Base-by-base conservation (phyloP, 1,284 basidiomycete species). In the Inonotus obliquus region DNA sequence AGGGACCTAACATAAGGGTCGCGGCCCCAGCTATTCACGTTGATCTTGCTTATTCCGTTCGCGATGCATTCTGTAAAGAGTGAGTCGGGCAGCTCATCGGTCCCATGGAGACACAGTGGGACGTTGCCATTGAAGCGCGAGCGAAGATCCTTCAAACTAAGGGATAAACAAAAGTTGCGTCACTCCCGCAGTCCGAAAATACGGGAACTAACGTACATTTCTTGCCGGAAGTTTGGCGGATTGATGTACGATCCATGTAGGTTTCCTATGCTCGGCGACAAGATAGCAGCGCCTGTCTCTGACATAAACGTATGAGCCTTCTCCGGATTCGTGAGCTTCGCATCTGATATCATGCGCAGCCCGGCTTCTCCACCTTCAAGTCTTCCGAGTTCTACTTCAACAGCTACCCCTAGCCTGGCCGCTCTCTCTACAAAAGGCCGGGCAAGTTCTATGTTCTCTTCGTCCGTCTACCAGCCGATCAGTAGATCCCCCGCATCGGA, bases 281-380 rank as follows among this genome's bases (percentile, higher is more conserved):
- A 71, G 51, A 81, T 76, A 32, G 71, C 70, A 4, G 79, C 79
- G 9, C 79, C 78, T 14, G 78, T 80, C 44, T 74, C 76, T 49
- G 71, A 69, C 67, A 81, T 78, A 65, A 80, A 81, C 1, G 69
- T 65, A 32, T 74, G 71, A 3, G 79, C 79, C 65, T 80, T 80
- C 41, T 67, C 69, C 1, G 79, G 76, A 54, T 79, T 71, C 0
- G 80, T 80, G 56, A 81, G 74, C 65, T 79, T 79, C 13, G 78
- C 75, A 54, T 79, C 78, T 6, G 75, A 78, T 17, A 80, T 79
- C 70, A 76, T 74, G 13, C 78, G 70, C 27, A 81, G 70, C 14
- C 80, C 79, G 5, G 79, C 78, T 65, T 81, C 78, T 4, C 79
- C 79, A 5, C 79, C 79, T 65, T 81, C 79, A n/a, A 81, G 72